Conservation (phyloP, 1,139 yeast genomes). For the Geotrichum carabidarum region DNA sequence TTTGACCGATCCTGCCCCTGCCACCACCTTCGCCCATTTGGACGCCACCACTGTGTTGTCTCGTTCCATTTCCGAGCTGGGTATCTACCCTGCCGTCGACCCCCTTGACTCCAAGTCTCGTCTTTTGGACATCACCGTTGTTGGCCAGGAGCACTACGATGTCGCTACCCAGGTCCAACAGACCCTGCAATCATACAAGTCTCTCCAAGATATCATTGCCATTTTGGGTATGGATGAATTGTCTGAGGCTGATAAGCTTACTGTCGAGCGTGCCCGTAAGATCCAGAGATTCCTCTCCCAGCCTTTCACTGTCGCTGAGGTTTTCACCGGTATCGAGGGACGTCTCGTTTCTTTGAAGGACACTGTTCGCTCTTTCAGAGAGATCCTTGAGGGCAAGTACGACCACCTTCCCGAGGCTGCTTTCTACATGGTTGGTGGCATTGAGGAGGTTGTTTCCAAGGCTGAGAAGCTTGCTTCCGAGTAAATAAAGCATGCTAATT, state of each 20-base stretch:
- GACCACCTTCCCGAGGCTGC: slow-evolving; percentile 98
- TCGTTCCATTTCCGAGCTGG: slow-evolving; percentile 98
- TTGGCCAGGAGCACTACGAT: slow-evolving; percentile 97
- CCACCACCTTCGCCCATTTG: slow-evolving; percentile 99
- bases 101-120: slow-evolving; percentile 99
- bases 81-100: slow-evolving; percentile 99
- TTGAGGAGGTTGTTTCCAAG: slow-evolving; percentile 96
- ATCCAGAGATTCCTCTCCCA: slow-evolving; percentile 99
- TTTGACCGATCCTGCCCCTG: slow-evolving; percentile 99
- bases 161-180: slow-evolving; percentile 94
- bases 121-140: slow-evolving; percentile 93
- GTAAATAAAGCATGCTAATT: slow-evolving; percentile 29
- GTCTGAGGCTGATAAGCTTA: slow-evolving; percentile 96
- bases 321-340: slow-evolving; percentile 99
- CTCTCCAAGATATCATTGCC: slow-evolving; percentile 99
- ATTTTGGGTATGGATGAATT: slow-evolving; percentile 99
- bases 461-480: slow-evolving; percentile 98
- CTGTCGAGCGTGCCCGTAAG: slow-evolving; percentile 99
- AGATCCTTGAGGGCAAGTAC: slow-evolving; percentile 96
- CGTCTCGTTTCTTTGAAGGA: slow-evolving; percentile 95
- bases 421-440: slow-evolving; percentile 99
- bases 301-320: slow-evolving; percentile 99
- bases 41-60: slow-evolving; percentile 99
- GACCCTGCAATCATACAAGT: slow-evolving; percentile 98
- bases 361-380: slow-evolving; percentile 91